Base-by-base conservation (phyloP, 306 rosid species). In the Cucurbita moschata region DNA sequence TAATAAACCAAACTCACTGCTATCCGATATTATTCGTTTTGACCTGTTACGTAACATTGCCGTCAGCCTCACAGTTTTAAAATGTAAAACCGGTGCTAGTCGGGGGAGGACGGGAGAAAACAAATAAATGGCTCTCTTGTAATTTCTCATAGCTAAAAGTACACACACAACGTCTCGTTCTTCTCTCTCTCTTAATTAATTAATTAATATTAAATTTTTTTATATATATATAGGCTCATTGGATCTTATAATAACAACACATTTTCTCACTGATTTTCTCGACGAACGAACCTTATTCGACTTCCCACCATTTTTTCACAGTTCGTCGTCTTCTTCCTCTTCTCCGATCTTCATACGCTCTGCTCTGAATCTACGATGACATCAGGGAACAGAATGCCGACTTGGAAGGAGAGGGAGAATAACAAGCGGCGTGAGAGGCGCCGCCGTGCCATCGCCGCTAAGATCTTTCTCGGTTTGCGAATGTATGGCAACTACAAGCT, bases 361-460 rank as follows among this genome's bases (percentile, higher is more conserved):
- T 1, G 4, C 38, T 43, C 40, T 13, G 10, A 37, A 13, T 46
- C 47, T 14, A 61, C 14, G 40, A 74, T 39, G 90, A 78, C 90
- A 69, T 78, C 86, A 16, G 90, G 86, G 18, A 11, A 88, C n/a
- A 84, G 90, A 80, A 84, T 86, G 88, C 90, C 90, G 57, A 86
- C 90, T 74, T 86, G 90, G 88, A 86, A 82, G 83, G 90, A 86
- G 79, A 84, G 90, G 71, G 90, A 86, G 71, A 86, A 86, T 79
- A 86, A 86, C 71, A 86, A 86, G 82, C 79, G 83, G 74, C 77
- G 90, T 7, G 90, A 86, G 80, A 60, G 90, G 49, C 75, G 90
- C 38, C 78, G 90, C 60, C 73, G 90, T 51, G 90, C 90, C 64
- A 84, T 86, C 82, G 90, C 88, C 10, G 90, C 90, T 56, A 86